Percentiles rank a stretch among this genome's conserved stretches.
Conservation (phyloP, 2,329 filamentous ascomycete species). For the Fulvia fulva region DNA sequence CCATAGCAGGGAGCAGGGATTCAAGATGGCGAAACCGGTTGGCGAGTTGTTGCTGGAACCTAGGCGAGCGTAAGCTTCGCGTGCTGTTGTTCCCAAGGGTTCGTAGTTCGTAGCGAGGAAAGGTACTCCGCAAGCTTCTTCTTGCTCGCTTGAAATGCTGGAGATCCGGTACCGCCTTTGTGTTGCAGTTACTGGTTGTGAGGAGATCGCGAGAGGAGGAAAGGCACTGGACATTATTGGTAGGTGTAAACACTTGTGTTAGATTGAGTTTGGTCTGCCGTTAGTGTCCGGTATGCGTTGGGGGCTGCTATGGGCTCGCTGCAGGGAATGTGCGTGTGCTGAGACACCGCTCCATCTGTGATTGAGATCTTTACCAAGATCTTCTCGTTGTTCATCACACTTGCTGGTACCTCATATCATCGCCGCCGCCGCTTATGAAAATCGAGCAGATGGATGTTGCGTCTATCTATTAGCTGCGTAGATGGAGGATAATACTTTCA, state of each 20-base stretch:
- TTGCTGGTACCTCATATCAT: background rate
- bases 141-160: background rate
- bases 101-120: background rate
- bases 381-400: background rate
- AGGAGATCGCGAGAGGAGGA: background rate
- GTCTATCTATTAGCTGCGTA: background rate
- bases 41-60: slow-evolving; percentile 52
- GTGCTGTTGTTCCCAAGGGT: no score
- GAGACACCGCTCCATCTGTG: background rate
- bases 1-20: slow-evolving; percentile 64
- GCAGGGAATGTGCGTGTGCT: background rate
- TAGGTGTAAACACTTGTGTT: background rate
- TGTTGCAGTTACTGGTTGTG: background rate
- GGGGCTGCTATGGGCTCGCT: background rate
- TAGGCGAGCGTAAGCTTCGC: slow-evolving; percentile 26
- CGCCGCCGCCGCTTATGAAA: background rate
- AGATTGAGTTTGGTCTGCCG: slow-evolving; percentile 1
- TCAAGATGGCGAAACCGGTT: slow-evolving; percentile 52
- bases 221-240: background rate
- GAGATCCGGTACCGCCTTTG: background rate
- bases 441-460: background rate
- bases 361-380: background rate
- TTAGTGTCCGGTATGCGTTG: background rate
- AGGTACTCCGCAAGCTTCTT: background rate
- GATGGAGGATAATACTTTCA: no score